Evolutionary conservation across 2,329 filamentous ascomycete genomes (phyloP).

Genomic region (Cladosporium sp.): DNA sequence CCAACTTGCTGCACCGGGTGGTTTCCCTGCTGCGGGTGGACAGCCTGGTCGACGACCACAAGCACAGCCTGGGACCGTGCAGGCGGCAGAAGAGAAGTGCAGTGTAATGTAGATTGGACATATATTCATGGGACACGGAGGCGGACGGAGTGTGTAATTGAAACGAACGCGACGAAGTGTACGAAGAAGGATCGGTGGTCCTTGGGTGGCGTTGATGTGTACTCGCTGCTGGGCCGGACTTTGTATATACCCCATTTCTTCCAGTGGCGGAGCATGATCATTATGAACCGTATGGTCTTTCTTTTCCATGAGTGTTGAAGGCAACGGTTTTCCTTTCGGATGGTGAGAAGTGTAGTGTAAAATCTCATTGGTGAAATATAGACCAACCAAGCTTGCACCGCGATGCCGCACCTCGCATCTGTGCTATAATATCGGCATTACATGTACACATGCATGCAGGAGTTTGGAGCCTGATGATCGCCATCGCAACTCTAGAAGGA

Average conservation of each 20-base stretch:
- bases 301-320: too few species aligned
- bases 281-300: not conserved
- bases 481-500: too few species aligned
- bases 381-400: too few species aligned
- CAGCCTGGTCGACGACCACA: slow-evolving; percentile 20
- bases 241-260: not conserved
- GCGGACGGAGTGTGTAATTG: not conserved
- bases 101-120: slow-evolving; percentile 47
- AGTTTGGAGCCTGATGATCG: too few species aligned
- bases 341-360: too few species aligned
- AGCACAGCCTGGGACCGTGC: slow-evolving; percentile 30
- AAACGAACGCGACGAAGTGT: not conserved
- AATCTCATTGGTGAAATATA: too few species aligned
- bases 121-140: not conserved
- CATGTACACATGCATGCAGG: too few species aligned
- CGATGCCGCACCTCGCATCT: too few species aligned
- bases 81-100: slow-evolving; percentile 43
- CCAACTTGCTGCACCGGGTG: slow-evolving; percentile 18
- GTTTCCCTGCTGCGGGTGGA: slow-evolving; percentile 4
- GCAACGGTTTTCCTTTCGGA: too few species aligned
- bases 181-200: not conserved
- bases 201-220: not conserved
- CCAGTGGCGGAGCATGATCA: not conserved
- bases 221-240: not conserved
- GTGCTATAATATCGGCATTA: too few species aligned